Conservation (phyloP, 176 grass and related monocot genomes). For the Rhynchospora tenuis region DNA sequence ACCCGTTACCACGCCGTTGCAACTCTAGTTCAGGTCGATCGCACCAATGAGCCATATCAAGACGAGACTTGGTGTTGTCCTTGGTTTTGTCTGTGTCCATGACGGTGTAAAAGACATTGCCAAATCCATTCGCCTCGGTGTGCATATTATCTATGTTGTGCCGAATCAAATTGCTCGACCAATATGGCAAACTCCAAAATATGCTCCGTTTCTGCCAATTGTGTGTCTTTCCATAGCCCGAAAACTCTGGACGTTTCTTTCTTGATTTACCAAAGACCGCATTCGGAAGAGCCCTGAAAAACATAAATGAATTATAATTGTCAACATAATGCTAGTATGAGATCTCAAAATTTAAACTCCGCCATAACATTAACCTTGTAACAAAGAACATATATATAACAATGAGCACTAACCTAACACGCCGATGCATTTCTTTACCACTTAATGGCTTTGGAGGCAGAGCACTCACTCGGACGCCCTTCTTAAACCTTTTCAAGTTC, state of each 20-base stretch:
- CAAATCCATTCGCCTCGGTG: not conserved
- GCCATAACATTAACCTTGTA: too few species aligned
- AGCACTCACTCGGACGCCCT: too few species aligned
- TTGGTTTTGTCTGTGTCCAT: not conserved
- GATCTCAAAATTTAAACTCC: too few species aligned
- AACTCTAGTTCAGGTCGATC: not conserved
- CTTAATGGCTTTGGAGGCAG: too few species aligned
- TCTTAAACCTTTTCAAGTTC: too few species aligned
- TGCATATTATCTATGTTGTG: conserved; percentile 18
- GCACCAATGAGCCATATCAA: not conserved
- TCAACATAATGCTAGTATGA: too few species aligned
- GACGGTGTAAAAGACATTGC: not conserved
- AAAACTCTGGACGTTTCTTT: not conserved
- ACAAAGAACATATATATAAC: too few species aligned
- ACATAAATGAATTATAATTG: not conserved
- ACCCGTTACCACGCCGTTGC: not conserved
- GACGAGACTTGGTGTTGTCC: not conserved
- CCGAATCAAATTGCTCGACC: not conserved
- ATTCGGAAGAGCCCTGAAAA: not conserved
- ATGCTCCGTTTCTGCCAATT: not conserved
- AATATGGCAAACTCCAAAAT: conserved; percentile 16
- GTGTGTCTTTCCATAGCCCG: not conserved
- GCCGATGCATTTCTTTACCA: too few species aligned
- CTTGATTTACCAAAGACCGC: not conserved
- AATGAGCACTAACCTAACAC: too few species aligned